Base-by-base conservation (phyloP, 345 rosid genomes). In the Erodium maritimum region DNA sequence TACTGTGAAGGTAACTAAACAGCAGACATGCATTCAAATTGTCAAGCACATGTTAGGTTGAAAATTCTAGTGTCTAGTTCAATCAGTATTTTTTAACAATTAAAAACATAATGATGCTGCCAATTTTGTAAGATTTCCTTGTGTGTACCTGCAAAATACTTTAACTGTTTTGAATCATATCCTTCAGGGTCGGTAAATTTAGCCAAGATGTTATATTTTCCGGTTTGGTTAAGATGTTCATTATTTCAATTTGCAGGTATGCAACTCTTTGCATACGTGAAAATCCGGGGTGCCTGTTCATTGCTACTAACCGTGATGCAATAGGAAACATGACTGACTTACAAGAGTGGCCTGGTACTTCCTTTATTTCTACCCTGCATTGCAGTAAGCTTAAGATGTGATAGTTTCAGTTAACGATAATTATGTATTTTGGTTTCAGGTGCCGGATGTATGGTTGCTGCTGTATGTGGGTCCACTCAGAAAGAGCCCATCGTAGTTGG, bases 311-410 rank as follows among this genome's bases (percentile, higher is more conserved):
- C 64, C 75, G 96, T 54, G 98, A 91, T 59, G 78, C 96, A 1
- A 90, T 83, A 20, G 96, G 95, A 66, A 84, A 88, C 70, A 80
- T 86, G 95, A 88, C 95, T 12, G 71, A 77, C 65, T 65, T 76
- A 73, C 96, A 88, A 73, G 98, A 88, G 75, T 91, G 96, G 96
- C 96, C 96, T 59, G 96, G 98, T 86, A 72, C 67, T 25, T 52
- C 21, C 58, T 24, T 34, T 22, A 37, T 37, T 21, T 57, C 50
- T 37, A 37, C 42, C 19, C 18, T 59, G 52, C 20, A 18, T 29
- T 54, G 24, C 55, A 56, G 56, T 42, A 19, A 56, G 1, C 37
- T 45, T 19, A 1, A 59, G 21, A 1, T 57, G n/a, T 17, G 22
- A 20, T 57, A 60, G 19, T 29, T 65, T 20, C 17, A 53, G 22